These are phyloP conservation scores for Acer saccharum DNA, from an alignment of 345 rosid species.

Conservation along the genomic window DNA sequence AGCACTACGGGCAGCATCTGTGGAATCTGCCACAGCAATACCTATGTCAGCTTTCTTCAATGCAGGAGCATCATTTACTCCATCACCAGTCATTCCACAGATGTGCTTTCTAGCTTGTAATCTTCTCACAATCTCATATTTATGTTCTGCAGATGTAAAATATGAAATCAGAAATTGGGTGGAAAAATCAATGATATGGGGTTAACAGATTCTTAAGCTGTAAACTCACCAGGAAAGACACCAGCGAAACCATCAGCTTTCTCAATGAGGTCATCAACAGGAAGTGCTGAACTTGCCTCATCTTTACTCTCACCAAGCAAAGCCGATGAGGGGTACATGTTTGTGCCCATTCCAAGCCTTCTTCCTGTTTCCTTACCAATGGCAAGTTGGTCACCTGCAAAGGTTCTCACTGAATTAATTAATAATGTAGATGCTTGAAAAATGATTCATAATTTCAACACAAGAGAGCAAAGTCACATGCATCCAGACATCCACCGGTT, in stretches of 20 bases:
- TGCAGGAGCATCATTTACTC: constrained; percentile 71
- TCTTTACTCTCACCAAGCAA: constrained; percentile 42
- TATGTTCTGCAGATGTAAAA: constrained; percentile 41
- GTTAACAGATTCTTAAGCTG: background rate
- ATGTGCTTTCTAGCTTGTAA: constrained; percentile 56
- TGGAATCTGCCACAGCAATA: constrained; percentile 66
- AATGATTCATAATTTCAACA: background rate
- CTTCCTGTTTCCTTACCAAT: constrained; percentile 70
- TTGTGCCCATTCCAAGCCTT: constrained; percentile 67
- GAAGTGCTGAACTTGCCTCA: constrained; percentile 28
- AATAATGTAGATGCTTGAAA: background rate
- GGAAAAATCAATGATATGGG: background rate
- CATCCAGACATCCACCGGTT: background rate
- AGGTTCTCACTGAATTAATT: background rate
- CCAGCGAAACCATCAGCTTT: constrained; percentile 69
- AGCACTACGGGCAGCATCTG: constrained; percentile 65
- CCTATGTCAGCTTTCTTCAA: constrained; percentile 70
- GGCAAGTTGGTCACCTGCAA: constrained; percentile 65
- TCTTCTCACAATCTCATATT: constrained; percentile 58
- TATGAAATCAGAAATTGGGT: constrained; percentile 12
- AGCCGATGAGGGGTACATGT: constrained; percentile 55
- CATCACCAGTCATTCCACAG: constrained; percentile 66
- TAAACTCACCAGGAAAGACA: constrained; percentile 53
- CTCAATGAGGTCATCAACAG: constrained; percentile 51
- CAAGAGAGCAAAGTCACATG: background rate